Evolutionary conservation across 2,329 filamentous ascomycete species (phyloP), one percentile per base, ranked within the genome.

Genomic region (Monosporascus sp.): DNA sequence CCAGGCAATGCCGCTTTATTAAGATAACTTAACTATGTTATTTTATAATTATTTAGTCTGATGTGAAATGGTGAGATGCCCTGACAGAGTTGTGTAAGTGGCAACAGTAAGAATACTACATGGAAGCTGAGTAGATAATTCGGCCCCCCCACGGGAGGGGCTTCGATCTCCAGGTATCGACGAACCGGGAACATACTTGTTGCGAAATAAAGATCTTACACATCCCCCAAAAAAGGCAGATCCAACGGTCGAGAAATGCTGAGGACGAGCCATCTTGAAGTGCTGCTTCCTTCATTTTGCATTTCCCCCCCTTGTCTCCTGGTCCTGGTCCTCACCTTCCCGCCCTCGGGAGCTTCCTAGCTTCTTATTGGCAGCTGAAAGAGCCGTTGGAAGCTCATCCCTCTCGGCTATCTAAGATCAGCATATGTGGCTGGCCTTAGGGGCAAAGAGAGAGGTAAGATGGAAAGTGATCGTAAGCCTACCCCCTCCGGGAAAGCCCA

Each of bases 261-360:
- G 20, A n/a, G 28, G 20, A 45, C 49, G 28, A 38, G 41, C 14
- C 31, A 26, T 18, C 38, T 37, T 24, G 22, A 17, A 18, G 37
- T n/a, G 9, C 15, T 35, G 22, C 45, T 22, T 48, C 31, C 41
- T 43, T 43, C n/a, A 22, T 44, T 37, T 31, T 37, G 31, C 24
- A 31, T 41, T 51, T 37, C 15, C 31, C 37, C 24, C 35, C 37
- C 37, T 11, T 38, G 20, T 50, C 40, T 45, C 38, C 20, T 57
- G 55, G 22, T 45, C 38, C 20, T 57, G 55, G 22, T n/a, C 26
- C 8, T 35, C 35, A 45, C 20, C 26, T 37, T 55, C 51, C 55
- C 55, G 50, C 49, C 31, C 37, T 54, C 56, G 55, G 56, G 28
- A 56, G 52, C 50, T 57, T 55, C 55, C 51, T 53, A 54, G 45